Percentiles rank a stretch among this genome's conserved stretches.
Conservation (phyloP, 148 eudicot species). For the Rhododendron mucronatum region DNA sequence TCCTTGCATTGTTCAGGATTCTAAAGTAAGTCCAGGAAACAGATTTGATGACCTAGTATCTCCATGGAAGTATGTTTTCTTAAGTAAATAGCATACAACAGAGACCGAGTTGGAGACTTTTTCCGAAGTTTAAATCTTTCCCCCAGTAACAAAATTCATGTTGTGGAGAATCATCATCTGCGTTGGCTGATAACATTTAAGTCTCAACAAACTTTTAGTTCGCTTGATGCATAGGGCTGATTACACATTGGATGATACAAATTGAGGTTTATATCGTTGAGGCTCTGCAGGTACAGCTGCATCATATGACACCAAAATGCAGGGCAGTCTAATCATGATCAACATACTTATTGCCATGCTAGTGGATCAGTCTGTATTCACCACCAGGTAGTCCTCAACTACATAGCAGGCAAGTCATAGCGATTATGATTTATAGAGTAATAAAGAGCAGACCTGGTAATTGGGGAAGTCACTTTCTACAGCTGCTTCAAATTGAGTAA, state of each 20-base stretch:
- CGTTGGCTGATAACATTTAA: neutral
- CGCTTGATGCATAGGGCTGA: neutral
- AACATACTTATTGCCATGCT: neutral
- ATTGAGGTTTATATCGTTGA: neutral
- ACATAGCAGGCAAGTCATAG: neutral
- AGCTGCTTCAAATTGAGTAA: constrained; percentile 86
- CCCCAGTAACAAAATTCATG: neutral
- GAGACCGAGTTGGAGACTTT: neutral
- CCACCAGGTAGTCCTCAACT: neutral
- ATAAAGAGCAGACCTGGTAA: constrained; percentile 59
- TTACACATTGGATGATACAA: neutral
- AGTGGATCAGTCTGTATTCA: constrained; percentile 6
- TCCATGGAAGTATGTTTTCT: neutral
- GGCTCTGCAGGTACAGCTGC: neutral
- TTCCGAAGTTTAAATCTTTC: neutral
- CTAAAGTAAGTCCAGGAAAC: neutral
- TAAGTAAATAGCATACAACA: neutral
- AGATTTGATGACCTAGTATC: neutral
- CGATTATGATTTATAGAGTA: neutral
- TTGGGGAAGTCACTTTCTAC: constrained; percentile 88
- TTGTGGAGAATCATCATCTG: neutral
- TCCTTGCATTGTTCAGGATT: neutral
- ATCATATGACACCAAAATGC: neutral
- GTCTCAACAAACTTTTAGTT: neutral
- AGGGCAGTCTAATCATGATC: neutral